A percentile compares a stretch with the other conserved stretches of the same genome.
These are phyloP conservation scores for Ochetophila trinervis DNA, from an alignment of 306 rosid genomes.

Conservation along the genomic window DNA sequence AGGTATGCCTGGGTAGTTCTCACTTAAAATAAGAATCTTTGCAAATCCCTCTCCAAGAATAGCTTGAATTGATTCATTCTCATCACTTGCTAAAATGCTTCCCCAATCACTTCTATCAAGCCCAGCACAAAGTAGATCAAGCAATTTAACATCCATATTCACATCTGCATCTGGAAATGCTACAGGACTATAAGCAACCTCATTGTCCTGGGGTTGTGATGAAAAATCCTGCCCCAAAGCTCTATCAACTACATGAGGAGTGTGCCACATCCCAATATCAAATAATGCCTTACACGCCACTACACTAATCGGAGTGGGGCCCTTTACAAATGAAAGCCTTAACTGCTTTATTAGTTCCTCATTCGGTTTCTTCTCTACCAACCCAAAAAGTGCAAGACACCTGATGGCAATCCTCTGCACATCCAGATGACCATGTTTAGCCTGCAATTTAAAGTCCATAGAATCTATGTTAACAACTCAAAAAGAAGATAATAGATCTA, in stretches of 20 bases:
- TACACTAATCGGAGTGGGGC: slow-evolving; percentile 59
- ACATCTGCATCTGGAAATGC: slow-evolving; percentile 53
- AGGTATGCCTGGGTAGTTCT: slow-evolving; percentile 61
- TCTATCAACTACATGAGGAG: slow-evolving; percentile 77
- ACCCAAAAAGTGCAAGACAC: slow-evolving; percentile 90
- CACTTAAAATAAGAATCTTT: slow-evolving; percentile 86
- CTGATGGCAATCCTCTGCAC: slow-evolving; percentile 84
- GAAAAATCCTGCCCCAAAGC: slow-evolving; percentile 34
- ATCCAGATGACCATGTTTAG: slow-evolving; percentile 80
- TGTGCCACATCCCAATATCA: slow-evolving; percentile 91
- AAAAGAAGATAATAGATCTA: not conserved
- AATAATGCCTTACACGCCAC: slow-evolving; percentile 75
- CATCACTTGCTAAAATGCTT: slow-evolving; percentile 47
- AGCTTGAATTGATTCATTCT: slow-evolving; percentile 65
- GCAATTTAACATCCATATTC: slow-evolving; percentile 36
- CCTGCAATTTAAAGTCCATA: slow-evolving; percentile 53
- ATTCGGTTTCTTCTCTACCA: slow-evolving; percentile 78
- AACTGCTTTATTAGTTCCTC: slow-evolving; percentile 73
- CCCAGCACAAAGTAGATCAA: slow-evolving; percentile 78
- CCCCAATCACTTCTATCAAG: slow-evolving; percentile 54
- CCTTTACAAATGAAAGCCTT: slow-evolving; percentile 57
- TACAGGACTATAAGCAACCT: slow-evolving; percentile 47
- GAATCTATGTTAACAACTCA: slow-evolving; percentile 1
- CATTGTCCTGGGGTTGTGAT: slow-evolving; percentile 35
- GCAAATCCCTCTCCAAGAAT: slow-evolving; percentile 93